A percentile compares a stretch with the other conserved stretches of the same genome.
Evolutionary conservation across 306 rosid genomes (phyloP).

Genomic region (Prunus mira): DNA sequence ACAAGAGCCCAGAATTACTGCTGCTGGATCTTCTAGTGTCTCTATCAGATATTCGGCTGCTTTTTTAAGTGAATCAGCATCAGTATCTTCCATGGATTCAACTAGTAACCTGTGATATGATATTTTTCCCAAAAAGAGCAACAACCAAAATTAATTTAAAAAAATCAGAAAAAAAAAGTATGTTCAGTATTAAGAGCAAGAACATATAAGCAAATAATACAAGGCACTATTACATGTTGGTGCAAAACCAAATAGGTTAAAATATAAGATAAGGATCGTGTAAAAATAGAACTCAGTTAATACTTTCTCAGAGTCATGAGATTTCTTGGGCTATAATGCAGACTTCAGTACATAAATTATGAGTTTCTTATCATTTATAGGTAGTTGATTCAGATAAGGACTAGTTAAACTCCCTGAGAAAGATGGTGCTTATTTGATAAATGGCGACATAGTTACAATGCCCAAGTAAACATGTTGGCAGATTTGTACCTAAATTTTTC

Average conservation of each 20-base stretch:
- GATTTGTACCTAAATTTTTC: constrained; percentile 60
- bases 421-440: background rate
- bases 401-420: background rate
- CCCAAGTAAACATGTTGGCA: background rate
- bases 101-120: constrained; percentile 64
- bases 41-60: constrained; percentile 81
- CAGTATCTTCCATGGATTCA: constrained; percentile 76
- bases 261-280: background rate
- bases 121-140: background rate
- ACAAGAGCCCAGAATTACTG: constrained; percentile 80
- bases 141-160: background rate
- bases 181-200: background rate
- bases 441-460: background rate
- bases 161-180: too few species aligned
- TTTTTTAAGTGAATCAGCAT: constrained; percentile 78
- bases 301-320: background rate
- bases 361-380: background rate
- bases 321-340: constrained; percentile 1
- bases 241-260: background rate
- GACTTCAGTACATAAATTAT: background rate
- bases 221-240: background rate
- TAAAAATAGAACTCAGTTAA: background rate
- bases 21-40: constrained; percentile 79
- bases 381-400: background rate
- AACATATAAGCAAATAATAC: background rate